A percentile compares a stretch with the other conserved stretches of the same genome.
phyloP scores from a whole-genome alignment of 768 basidiomycete genomes.

The Cyclocybe cylindracea region DNA sequence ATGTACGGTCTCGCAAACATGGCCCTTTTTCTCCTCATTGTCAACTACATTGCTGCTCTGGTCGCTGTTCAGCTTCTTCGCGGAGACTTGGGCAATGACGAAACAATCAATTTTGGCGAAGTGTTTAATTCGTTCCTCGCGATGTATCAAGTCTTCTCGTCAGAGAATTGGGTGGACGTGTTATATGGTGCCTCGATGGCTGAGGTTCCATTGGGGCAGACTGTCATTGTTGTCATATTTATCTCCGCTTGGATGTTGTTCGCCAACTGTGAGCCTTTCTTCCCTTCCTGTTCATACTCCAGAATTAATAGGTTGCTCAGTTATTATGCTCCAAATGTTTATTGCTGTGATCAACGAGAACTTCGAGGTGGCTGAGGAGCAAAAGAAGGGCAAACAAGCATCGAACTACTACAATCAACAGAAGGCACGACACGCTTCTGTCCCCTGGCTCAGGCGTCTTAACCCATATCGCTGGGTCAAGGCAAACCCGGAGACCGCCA shows the following conservation, averaged over 20 bases:
- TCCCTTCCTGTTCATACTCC: background rate
- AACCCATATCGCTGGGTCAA: constrained; percentile 90
- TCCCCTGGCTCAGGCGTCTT: constrained; percentile 69
- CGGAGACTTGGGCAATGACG: constrained; percentile 64
- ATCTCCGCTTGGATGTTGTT: constrained; percentile 86
- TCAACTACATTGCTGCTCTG: constrained; percentile 85
- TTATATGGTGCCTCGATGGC: constrained; percentile 63
- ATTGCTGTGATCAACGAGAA: constrained; percentile 98
- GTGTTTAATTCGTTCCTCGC: constrained; percentile 85
- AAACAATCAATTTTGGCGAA: constrained; percentile 75
- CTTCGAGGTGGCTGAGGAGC: constrained; percentile 89
- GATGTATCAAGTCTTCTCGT: constrained; percentile 87
- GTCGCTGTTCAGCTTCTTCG: constrained; percentile 83
- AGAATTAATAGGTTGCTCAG: constrained; percentile 36
- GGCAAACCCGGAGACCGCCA: constrained; percentile 70
- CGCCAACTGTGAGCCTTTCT: constrained; percentile 72
- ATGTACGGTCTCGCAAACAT: constrained; percentile 91
- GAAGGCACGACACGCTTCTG: constrained; percentile 48
- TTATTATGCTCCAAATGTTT: constrained; percentile 93
- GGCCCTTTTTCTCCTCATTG: constrained; percentile 84
- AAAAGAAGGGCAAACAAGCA: constrained; percentile 81
- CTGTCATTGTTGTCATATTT: constrained; percentile 70
- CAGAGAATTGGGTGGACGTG: constrained; percentile 91
- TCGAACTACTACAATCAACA: constrained; percentile 65
- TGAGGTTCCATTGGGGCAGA: constrained; percentile 68